phyloP scores from a whole-genome alignment of 345 rosid genomes.

The Acer yangbiense region DNA sequence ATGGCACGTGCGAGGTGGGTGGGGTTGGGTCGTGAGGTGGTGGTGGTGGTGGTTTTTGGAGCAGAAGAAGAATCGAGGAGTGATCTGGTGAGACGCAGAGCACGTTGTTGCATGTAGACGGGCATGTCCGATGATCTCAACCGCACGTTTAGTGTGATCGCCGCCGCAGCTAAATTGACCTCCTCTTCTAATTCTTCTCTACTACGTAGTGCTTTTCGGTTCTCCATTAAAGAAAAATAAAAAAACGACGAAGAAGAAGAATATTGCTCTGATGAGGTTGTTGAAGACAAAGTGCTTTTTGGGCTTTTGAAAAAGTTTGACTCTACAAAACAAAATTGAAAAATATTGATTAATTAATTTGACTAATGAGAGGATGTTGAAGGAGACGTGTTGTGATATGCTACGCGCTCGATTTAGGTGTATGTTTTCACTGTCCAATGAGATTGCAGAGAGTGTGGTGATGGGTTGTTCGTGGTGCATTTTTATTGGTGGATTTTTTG shows the following conservation, averaged over 20 bases:
- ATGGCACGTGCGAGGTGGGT: conserved; percentile 45
- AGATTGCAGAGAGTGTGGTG: neutral
- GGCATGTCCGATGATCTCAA: conserved; percentile 49
- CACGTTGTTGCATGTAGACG: conserved; percentile 41
- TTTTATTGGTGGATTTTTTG: neutral
- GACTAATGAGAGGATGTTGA: no score
- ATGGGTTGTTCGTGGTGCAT: no score
- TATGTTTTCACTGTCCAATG: neutral
- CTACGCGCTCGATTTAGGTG: neutral
- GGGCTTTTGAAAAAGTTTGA: neutral
- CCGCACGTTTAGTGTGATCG: conserved; percentile 38
- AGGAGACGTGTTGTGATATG: neutral
- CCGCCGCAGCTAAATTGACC: conserved; percentile 38
- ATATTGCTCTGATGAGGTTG: neutral
- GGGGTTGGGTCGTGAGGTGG: conserved; percentile 18
- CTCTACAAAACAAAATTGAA: neutral
- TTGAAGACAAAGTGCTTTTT: neutral
- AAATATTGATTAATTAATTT: no score
- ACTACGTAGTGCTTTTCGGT: neutral
- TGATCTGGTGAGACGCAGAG: conserved; percentile 35
- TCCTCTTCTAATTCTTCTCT: conserved; percentile 20
- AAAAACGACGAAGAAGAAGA: no score
- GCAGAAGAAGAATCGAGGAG: conserved; percentile 33
- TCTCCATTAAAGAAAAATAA: neutral
- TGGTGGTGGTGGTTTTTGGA: conserved; percentile 13